Conservation (phyloP, 768 basidiomycete genomes). For the Trametes cingulata region DNA sequence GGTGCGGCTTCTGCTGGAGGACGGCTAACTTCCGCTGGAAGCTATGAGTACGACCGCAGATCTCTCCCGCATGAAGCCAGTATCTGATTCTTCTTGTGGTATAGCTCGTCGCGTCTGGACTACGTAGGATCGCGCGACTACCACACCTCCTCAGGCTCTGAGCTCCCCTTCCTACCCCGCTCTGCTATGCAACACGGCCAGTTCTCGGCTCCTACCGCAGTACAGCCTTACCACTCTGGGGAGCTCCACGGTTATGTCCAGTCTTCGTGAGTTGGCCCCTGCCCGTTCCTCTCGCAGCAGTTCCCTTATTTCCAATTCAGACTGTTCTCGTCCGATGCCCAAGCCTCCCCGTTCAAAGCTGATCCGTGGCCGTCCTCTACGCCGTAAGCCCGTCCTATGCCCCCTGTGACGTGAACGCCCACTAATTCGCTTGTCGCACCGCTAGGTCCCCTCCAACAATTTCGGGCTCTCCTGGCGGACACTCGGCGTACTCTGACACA, state of each 20-base stretch:
- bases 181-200: background rate
- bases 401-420: background rate
- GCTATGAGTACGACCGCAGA: slow-evolving; percentile 2
- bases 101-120: background rate
- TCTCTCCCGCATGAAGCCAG: background rate
- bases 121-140: background rate
- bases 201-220: background rate
- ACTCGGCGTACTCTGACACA: background rate
- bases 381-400: background rate
- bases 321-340: background rate
- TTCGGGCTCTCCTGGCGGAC: background rate
- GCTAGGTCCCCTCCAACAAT: slow-evolving; percentile 3
- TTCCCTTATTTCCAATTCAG: background rate
- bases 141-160: background rate
- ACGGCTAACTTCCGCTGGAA: background rate
- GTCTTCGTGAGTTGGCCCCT: background rate
- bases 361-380: background rate
- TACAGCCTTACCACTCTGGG: background rate
- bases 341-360: background rate
- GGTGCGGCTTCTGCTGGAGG: background rate
- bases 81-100: slow-evolving; percentile 1
- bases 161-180: background rate
- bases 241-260: background rate
- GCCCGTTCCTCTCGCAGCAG: background rate
- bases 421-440: background rate